Base-by-base conservation (phyloP, 805 yeast genomes). In the Candida corydali region DNA sequence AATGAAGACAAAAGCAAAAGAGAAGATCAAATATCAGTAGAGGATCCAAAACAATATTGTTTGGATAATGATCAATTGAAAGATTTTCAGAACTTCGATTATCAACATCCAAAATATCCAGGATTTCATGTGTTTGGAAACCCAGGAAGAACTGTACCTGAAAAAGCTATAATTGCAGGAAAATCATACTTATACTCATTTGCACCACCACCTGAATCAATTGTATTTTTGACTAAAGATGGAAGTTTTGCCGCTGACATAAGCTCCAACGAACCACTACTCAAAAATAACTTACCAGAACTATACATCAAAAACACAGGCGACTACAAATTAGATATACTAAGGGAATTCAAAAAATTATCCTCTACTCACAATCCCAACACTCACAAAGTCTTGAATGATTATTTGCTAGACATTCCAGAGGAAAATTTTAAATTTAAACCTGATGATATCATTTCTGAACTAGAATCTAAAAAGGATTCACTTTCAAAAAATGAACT, bases 181-280 rank as follows among this genome's bases (percentile, higher is more conserved):
- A 66, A 66, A 44, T 62, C 73, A 0, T 70, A 66, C 38, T 53
- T 71, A 5, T 65, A 65, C 47, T 52, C 69, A 1, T 61, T 55
- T 34, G 75, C 68, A 1, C 67, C 69, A 3, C 49, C 58, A 8
- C 71, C 71, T 3, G 19, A 46, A 43, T 33, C 56, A 38, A 41
- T 70, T 17, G 50, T 70, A 8, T 70, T 70, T 44, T 46, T 70
- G 29, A 60, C 69, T 20, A 48, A 49, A 15, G 61, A 59, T 8
- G 71, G 70, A 7, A 50, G 60, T 1, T 64, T 59, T 39, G 51
- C 52, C 26, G 50, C 61, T 14, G 42, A 52, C 14, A 36, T 45
- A 9, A 42, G 45, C 6, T 14, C 34, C 2, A 41, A 38, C 17
- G 19, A 37, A 19, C 50, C 43, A 37, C 41, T 61, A 11, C 31